phyloP scores from a whole-genome alignment of 2,329 filamentous ascomycete genomes.

The Sporothrix humicola region DNA sequence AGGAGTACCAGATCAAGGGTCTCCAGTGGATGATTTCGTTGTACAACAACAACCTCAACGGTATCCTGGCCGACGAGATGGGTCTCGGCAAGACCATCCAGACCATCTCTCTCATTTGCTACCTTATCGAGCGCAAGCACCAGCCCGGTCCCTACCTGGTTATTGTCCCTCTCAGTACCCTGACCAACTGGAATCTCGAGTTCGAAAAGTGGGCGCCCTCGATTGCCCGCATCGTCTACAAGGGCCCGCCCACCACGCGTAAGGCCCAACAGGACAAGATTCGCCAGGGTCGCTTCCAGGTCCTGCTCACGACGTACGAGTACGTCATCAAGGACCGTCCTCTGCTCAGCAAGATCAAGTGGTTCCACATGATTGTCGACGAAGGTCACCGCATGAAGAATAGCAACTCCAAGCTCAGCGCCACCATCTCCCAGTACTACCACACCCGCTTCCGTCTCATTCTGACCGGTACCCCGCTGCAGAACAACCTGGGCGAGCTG shows the following conservation, averaged over 20 bases:
- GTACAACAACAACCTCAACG: slow-evolving; percentile 99
- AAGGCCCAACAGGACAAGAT: slow-evolving; percentile 94
- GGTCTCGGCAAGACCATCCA: slow-evolving; percentile 99
- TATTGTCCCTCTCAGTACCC: slow-evolving; percentile 93
- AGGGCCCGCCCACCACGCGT: slow-evolving; percentile 85
- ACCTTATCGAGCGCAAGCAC: slow-evolving; percentile 94
- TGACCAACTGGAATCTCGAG: slow-evolving; percentile 98
- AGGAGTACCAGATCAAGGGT: slow-evolving; percentile 98
- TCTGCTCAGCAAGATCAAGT: slow-evolving; percentile 96
- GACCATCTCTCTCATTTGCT: slow-evolving; percentile 95
- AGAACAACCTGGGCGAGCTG: slow-evolving; percentile 94
- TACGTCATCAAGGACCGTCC: slow-evolving; percentile 99
- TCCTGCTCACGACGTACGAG: slow-evolving; percentile 95
- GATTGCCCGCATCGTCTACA: slow-evolving; percentile 89
- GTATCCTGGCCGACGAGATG: slow-evolving; percentile 98
- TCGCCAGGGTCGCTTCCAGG: slow-evolving; percentile 93
- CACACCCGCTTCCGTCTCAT: slow-evolving; percentile 93
- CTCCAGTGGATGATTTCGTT: slow-evolving; percentile 99
- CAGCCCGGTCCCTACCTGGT: slow-evolving; percentile 93
- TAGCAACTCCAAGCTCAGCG: slow-evolving; percentile 91
- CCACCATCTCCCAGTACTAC: slow-evolving; percentile 94
- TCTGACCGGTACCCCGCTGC: slow-evolving; percentile 92
- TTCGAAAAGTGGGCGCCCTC: slow-evolving; percentile 99
- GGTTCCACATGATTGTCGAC: slow-evolving; percentile 99
- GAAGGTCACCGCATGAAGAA: slow-evolving; percentile 99